Base-by-base conservation (phyloP, 2,329 filamentous ascomycete species). In the Diaporthe sp. region DNA sequence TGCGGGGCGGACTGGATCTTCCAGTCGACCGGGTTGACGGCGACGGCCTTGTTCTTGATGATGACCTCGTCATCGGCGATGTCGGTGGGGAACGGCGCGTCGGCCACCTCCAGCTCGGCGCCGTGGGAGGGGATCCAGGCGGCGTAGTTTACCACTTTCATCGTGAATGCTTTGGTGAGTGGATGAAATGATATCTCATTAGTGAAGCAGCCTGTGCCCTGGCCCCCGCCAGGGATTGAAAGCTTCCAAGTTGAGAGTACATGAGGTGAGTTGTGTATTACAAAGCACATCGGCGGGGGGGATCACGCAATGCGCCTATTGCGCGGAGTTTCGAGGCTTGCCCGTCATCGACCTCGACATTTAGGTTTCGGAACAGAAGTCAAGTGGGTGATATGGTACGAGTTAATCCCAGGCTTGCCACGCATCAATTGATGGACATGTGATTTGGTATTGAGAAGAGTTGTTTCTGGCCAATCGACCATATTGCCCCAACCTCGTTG, bases 1-100 rank as follows among this genome's bases (percentile, higher is more conserved):
- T 59, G 42, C n/a, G 70, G 44, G 39, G 81, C 73, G 7, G 47
- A 8, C 65, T 82, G 81, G 71, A 82, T 78, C 9, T 77, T 77
- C 66, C 74, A 77, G 75, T 84, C 81, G 37, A 82, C 53, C 77
- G 79, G 73, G 81, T 74, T 74, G 59, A 74, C 66, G 7, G 73
- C 73, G 56, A 69, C 61, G 37, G 73, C 73, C 32, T 69, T 72
- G 55, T 72, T 69, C 70, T 74, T 74, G 73, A 74, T 74, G 42
- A 72, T 66, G 61, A 74, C 51, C 51, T 74, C 73, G 53, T 69
- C 73, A 55, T 74, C 59, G 19, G 25, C 69, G 30, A 74, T 30
- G 37, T 32, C 42, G 25, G 44, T 50, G 7, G 70, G 70, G 44
- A 74, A 74, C 8, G 73, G 69, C 6, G 73, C 73, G 1, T 61